phyloP scores from a whole-genome alignment of 1,139 yeast species.

The Lodderomyces theae region DNA sequence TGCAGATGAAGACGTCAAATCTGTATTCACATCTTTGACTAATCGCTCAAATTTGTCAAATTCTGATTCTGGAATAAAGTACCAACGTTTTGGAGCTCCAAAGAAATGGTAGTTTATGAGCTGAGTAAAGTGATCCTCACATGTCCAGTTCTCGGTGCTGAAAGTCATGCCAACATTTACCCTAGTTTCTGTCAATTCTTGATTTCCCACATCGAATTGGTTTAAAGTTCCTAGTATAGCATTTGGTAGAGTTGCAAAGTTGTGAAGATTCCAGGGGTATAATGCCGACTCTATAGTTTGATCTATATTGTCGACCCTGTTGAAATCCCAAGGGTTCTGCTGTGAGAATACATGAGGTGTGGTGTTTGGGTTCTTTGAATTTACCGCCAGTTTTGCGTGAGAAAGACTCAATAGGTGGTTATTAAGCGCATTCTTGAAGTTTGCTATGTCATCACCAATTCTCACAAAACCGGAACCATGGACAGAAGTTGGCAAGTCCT shows the following conservation, averaged over 20 bases:
- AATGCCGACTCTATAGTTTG: conserved; percentile 25
- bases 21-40: conserved; percentile 18
- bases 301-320: conserved; percentile 22
- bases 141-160: conserved; percentile 69
- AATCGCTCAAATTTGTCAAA: conserved; percentile 60
- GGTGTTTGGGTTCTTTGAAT: background rate
- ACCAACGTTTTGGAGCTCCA: conserved; percentile 78
- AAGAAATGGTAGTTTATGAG: conserved; percentile 63
- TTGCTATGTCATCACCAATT: conserved; percentile 15
- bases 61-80: conserved; percentile 69
- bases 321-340: conserved; percentile 16
- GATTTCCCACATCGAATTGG: conserved; percentile 42
- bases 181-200: conserved; percentile 30
- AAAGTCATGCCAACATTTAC: conserved; percentile 59
- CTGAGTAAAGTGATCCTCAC: conserved; percentile 75
- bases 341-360: background rate
- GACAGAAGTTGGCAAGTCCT: conserved; percentile 20
- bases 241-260: conserved; percentile 55
- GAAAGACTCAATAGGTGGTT: conserved; percentile 13
- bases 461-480: conserved; percentile 16
- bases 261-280: conserved; percentile 71
- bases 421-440: conserved; percentile 13
- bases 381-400: conserved; percentile 6
- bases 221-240: conserved; percentile 46
- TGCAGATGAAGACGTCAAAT: conserved; percentile 14